Percentiles rank a stretch among this genome's conserved stretches.
These are phyloP conservation scores for Botryotinia narcissicola DNA, from an alignment of 2,329 filamentous ascomycete genomes.

Conservation along the genomic window DNA sequence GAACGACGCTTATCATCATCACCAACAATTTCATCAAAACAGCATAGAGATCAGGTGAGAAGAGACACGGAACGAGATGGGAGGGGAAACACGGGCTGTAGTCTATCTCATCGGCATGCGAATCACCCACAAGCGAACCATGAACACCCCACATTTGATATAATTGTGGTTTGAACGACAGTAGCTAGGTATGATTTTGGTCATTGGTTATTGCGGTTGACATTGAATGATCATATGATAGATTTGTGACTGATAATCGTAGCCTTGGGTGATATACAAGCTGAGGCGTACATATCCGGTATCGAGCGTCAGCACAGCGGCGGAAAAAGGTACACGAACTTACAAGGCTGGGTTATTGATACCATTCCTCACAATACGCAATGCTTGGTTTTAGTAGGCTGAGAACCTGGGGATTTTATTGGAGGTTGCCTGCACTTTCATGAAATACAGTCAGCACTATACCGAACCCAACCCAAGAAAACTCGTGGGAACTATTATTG, in stretches of 20 bases:
- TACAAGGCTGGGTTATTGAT: slow-evolving; percentile 9
- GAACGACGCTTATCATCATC: slow-evolving; percentile 13
- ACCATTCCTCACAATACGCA: background rate
- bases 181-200: slow-evolving; percentile 1
- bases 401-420: background rate
- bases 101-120: background rate
- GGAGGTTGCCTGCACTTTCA: background rate
- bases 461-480: background rate
- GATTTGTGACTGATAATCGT: background rate
- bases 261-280: slow-evolving; percentile 16
- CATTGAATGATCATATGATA: slow-evolving; percentile 19
- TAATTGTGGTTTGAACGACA: slow-evolving; percentile 6
- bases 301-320: background rate
- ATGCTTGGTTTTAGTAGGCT: slow-evolving; percentile 10
- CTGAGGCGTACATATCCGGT: background rate
- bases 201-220: slow-evolving; percentile 10
- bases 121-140: background rate
- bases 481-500: slow-evolving; percentile 9
- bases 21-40: background rate
- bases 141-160: slow-evolving; percentile 21
- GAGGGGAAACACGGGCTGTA: slow-evolving; percentile 5
- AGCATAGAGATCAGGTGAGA: background rate
- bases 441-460: slow-evolving; percentile 20
- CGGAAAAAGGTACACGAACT: slow-evolving; percentile 10
- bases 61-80: background rate